A percentile compares a stretch with the other conserved stretches of the same genome.
These are phyloP conservation scores for Colletotrichum sp. DNA, from an alignment of 2,329 filamentous ascomycete genomes.

Conservation along the genomic window DNA sequence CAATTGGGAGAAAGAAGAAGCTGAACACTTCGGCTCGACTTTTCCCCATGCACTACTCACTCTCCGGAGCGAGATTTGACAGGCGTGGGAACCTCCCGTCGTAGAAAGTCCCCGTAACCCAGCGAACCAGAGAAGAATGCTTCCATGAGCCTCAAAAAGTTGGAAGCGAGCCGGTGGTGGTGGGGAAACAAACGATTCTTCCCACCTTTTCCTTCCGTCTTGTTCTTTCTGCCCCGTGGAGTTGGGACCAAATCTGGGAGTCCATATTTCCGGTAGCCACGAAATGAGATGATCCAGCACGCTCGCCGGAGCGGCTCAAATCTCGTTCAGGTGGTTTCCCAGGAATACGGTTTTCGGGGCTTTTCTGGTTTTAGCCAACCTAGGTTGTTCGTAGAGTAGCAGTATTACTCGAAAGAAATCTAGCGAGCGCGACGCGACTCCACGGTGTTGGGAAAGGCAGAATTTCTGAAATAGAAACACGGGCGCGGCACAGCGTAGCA, in stretches of 20 bases:
- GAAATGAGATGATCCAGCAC: neutral
- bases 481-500: neutral
- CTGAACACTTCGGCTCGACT: neutral
- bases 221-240: neutral
- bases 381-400: neutral
- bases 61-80: neutral
- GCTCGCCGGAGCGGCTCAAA: neutral
- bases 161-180: neutral
- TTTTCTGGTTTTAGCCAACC: neutral
- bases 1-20: neutral
- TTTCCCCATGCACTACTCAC: neutral
- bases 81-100: neutral
- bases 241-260: neutral
- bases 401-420: neutral
- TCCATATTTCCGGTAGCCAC: neutral
- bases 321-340: neutral
- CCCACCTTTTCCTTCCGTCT: neutral
- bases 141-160: neutral
- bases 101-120: neutral
- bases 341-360: neutral
- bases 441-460: neutral
- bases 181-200: neutral
- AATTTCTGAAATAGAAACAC: neutral
- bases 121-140: neutral
- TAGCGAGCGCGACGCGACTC: neutral